Conservation (phyloP, 2,329 filamentous ascomycete genomes). For the Scedosporium boydii region DNA sequence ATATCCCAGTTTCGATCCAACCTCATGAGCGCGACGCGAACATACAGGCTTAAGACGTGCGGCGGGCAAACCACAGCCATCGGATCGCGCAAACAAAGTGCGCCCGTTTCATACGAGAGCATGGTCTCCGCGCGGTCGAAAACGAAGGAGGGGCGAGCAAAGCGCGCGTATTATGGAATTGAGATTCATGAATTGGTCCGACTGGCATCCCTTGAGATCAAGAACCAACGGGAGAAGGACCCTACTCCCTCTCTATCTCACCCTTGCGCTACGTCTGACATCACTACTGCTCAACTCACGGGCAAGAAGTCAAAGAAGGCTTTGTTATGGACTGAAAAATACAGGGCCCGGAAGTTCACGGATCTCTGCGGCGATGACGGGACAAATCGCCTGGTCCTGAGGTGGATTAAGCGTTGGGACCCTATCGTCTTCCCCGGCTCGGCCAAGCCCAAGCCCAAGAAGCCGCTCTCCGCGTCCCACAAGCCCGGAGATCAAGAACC, state of each 20-base stretch:
- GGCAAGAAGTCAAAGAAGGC: conserved; percentile 36
- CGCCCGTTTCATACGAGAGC: conserved; percentile 49
- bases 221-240: conserved; percentile 12
- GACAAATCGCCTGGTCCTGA: conserved; percentile 80
- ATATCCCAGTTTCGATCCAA: not conserved
- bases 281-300: conserved; percentile 1
- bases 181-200: conserved; percentile 80
- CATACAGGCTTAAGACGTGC: conserved; percentile 41
- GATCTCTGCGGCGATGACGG: conserved; percentile 91
- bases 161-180: conserved; percentile 80
- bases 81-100: conserved; percentile 38
- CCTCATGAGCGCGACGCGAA: conserved; percentile 9
- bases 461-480: not conserved
- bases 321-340: conserved; percentile 93
- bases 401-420: conserved; percentile 95
- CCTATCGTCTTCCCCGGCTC: conserved; percentile 79
- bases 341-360: conserved; percentile 82
- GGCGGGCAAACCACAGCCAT: conserved; percentile 48
- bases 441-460: conserved; percentile 41
- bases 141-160: conserved; percentile 57
- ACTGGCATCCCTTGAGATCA: conserved; percentile 53
- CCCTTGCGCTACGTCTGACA: not conserved
- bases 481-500: conserved; percentile 39
- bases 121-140: conserved; percentile 60
- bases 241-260: not conserved